phyloP scores from a whole-genome alignment of 257 asterid genomes.

The Przewalskia tangutica region DNA sequence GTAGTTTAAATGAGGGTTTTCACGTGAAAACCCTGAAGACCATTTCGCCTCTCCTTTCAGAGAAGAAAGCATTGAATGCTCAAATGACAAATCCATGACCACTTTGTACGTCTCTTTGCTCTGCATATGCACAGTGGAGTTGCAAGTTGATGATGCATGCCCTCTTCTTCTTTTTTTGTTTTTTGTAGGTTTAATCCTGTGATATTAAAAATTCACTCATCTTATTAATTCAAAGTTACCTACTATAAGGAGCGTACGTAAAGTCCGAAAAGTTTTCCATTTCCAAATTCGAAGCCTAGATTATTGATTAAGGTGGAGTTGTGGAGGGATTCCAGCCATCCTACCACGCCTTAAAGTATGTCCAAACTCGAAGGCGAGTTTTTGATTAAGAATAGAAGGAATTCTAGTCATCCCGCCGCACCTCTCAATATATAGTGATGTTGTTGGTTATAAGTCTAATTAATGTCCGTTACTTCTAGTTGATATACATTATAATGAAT shows the following conservation, averaged over 20 bases:
- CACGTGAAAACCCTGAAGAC: slow-evolving; percentile 42
- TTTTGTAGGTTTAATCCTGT: neutral
- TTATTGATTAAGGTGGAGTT: too few relatives aligned
- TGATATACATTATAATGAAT: too few relatives aligned
- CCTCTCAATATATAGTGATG: neutral
- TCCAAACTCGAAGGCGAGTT: too few relatives aligned
- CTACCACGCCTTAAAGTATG: too few relatives aligned
- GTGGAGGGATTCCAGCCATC: too few relatives aligned
- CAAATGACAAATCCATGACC: slow-evolving; percentile 4
- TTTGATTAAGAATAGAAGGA: too few relatives aligned
- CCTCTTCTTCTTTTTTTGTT: neutral
- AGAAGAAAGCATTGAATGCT: slow-evolving; percentile 10
- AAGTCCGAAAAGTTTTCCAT: neutral
- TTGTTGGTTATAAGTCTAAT: neutral
- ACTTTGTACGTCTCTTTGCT: neutral
- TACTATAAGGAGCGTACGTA: neutral
- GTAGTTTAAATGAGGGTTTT: slow-evolving; percentile 25
- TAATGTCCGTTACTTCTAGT: neutral
- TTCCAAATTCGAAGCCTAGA: too few relatives aligned
- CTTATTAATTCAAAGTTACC: too few relatives aligned
- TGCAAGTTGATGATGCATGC: neutral
- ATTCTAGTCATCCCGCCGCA: too few relatives aligned
- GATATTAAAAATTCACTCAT: neutral
- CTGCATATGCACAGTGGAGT: neutral
- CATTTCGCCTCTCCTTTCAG: slow-evolving; percentile 23